Base-by-base conservation (phyloP, 352 stramenopile genomes). In the Phytophthora constricta region DNA sequence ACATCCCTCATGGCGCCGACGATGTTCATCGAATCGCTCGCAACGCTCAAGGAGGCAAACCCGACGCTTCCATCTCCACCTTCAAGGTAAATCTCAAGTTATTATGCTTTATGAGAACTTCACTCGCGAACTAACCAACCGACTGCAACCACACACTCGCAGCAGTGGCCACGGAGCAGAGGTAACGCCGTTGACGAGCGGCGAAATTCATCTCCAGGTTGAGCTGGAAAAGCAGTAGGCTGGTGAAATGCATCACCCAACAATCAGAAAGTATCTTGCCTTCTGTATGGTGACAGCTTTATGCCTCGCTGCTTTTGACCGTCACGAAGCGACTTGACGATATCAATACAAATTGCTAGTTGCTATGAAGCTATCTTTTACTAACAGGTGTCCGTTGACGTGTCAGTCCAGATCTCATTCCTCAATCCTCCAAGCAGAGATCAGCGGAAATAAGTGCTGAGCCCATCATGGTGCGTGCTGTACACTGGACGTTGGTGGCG, bases 151-250 rank as follows among this genome's bases (percentile, higher is more conserved):
- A 42, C 9, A 20, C 3, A 22, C 7, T 5, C 10, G 31, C 31
- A 50, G 16, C 34, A 86, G 77, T 48, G 74, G 69, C 16, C 71
- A 74, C 47, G 74, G 76, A 1, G 76, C 80, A 0, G 84, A 92
- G 27, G 80, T 92, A 65, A 72, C 68, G 20, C 84, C 81, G 2
- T 49, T 92, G 8, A 84, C 63, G 60, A 86, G 66, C 34, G 75
- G 75, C n/a, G 84, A 92, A 74, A 89, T 92, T 61, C 82, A 89
- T 39, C 67, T 92, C 28, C 74, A 89, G 37, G 70, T 90, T 60
- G 81, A 92, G 59, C 60, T 58, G 23, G 50, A 62, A 52, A 72
- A 65, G 33, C 43, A 37, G 31, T 37, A 37, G 31, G 13, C n/a
- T n/a, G n/a, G n/a, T n/a, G n/a, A n/a, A n/a, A n/a, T n/a, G n/a